Base-by-base conservation (phyloP, 1,139 yeast genomes). In the Suhomyces bribrorum region DNA sequence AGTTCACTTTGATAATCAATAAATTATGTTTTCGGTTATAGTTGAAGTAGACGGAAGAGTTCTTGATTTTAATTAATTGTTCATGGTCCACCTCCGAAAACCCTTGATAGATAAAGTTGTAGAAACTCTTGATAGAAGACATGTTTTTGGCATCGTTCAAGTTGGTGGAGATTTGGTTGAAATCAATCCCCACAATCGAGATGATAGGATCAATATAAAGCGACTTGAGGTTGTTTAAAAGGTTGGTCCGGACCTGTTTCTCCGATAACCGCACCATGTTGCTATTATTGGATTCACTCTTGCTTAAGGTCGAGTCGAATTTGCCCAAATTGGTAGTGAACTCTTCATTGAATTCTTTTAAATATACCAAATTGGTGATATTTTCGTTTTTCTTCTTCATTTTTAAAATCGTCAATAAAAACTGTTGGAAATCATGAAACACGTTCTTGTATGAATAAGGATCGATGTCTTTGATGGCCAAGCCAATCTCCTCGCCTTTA, bases 171-270 rank as follows among this genome's bases (percentile, higher is more conserved):
- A 64, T 58, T 34, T 64, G 64, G 26, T 58, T 53, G 43, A 61
- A 69, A 32, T 61, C 62, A 29, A 61, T 51, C 14, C 59, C 61
- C 38, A 59, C 44, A 34, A 69, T 50, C 27, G 73, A 74, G 44
- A 69, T 58, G 31, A 69, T 57, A 28, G 75, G 75, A 40, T 70
- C 74, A 29, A 70, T 49, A 46, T 62, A 71, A 33, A 69, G 62
- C 34, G 62, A 61, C 38, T 58, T 59, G 40, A 71, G 59, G 43
- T 65, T 63, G 32, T 61, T 66, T 48, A 67, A 55, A 29, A 71
- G 51, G 42, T 63, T 57, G 36, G 62, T 62, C 29, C 73, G 60
- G 43, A 62, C 61, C 50, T 68, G 73, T 36, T 59, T 57, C 44
- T 70, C 77, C 36, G 36, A 38, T 16, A 40, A 31, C n/a, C 42